Evolutionary conservation across 1,284 basidiomycete genomes (phyloP), one percentile per base, ranked within the genome.

Genomic region (Ustilago bromivora): DNA sequence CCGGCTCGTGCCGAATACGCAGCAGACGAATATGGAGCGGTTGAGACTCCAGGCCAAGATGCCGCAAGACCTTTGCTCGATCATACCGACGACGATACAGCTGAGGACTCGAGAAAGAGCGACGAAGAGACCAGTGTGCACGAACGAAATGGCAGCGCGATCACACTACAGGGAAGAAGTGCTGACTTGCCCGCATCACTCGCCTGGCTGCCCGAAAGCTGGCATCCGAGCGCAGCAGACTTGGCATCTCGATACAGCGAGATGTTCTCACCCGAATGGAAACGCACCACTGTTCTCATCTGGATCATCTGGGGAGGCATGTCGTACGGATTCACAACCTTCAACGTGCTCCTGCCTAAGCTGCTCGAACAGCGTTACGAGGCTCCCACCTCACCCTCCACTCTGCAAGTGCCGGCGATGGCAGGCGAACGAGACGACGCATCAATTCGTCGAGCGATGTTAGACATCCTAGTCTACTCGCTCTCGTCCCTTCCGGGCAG

Each of bases 291-390:
- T 28, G 56, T 94, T 57, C 88, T 97, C 41, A 69, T 82, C 47
- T 85, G 83, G 83, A 61, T 72, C 52, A 81, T 85, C 47, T 85
- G 84, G 84, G 80, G 80, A 10, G 71, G 79, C 32, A 76, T 67
- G 71, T 73, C 71, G 58, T 58, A 82, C 92, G 94, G 92, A 2
- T 95, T 91, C 83, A 98, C 94, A 8, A 96, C 96, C 91, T 98
- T 98, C 88, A 99, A 98, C 83, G 95, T 97, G 13, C 98, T 92
- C 86, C 89, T 98, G 23, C 96, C 96, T 0, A 95, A 95, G 81
- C 89, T 96, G 15, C 88, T 98, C 17, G 70, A 79, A 66, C 63
- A 63, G 31, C 60, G 73, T 1, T 72, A 72, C 41, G 76, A 71
- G 9, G 32, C 43, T 8, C 58, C 64, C 32, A 17, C 3, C 23